Evolutionary conservation across 768 basidiomycete species (phyloP), one percentile per base, ranked within the genome.

Genomic region (Pulveroboletus frians): DNA sequence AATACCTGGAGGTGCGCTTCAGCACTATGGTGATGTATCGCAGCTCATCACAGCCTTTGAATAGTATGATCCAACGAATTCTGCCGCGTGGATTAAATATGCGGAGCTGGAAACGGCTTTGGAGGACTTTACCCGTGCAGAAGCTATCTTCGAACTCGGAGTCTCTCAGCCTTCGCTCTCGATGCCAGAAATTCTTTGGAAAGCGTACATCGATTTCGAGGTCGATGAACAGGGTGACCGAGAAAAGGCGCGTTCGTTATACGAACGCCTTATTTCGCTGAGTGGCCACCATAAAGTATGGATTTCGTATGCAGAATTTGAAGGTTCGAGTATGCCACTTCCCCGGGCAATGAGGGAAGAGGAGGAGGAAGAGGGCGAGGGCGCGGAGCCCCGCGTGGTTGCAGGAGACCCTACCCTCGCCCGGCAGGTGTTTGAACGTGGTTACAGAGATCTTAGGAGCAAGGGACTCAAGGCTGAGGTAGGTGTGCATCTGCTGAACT

Each of bases 271-370:
- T 17, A 76, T 96, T 41, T 71, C 79, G 29, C 74, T 88, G 42
- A 95, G 92, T 55, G 90, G 90, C 4, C 94, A 98, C 64, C 88
- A 92, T 70, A 97, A 97, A 70, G 92, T 95, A 17, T 98, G 93
- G 92, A 90, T 96, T 47, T 84, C 92, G 46, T 98, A 86, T 67
- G 95, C 95, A 0, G 76, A 87, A 57, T 96, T 97, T 59, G 95
- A 98, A 69, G 86, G 83, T 5, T 85, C 86, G 58, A 73, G 81
- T 6, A 85, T 88, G 38, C 83, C 83, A 5, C 58, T 84, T 5
- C 78, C 79, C 9, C 73, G 85, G 18, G 81, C 77, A 4, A 71
- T 76, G 58, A 75, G 86, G 35, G 87, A 84, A 11, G 85, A 85
- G 7, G 87, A 87, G 10, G 85, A 85, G 7, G 87, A 87, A 11